Percentiles rank a stretch among this genome's conserved stretches.
Conservation (phyloP, 2,329 filamentous ascomycete genomes). For the Ophiostoma tasmaniense region DNA sequence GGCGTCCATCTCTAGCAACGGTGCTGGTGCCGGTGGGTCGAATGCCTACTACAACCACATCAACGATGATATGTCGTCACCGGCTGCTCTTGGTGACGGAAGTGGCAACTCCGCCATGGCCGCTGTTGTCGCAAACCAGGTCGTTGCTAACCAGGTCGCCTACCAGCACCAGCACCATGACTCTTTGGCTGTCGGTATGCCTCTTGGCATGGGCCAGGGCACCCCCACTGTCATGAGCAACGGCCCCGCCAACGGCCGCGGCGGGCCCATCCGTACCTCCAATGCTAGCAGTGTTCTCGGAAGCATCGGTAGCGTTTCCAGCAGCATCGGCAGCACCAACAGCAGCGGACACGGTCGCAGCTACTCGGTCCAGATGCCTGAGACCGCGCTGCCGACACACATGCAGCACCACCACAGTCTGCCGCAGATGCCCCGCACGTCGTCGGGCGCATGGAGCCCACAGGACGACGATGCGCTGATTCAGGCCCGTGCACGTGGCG, state of each 20-base stretch:
- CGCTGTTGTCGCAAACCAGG: background rate
- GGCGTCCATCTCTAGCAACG: background rate
- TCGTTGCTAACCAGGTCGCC: conserved; percentile 17
- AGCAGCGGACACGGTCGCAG: background rate
- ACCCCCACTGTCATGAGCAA: background rate
- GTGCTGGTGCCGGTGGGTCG: conserved; percentile 1
- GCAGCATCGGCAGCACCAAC: background rate
- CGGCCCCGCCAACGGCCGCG: background rate
- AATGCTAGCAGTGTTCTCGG: background rate
- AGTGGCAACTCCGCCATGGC: conserved; percentile 19
- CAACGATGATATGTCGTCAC: conserved; percentile 20
- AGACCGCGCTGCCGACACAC: background rate
- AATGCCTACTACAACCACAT: conserved; percentile 28
- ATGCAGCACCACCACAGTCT: conserved; percentile 18
- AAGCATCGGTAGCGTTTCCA: background rate
- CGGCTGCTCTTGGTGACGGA: conserved; percentile 13
- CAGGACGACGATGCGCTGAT: conserved; percentile 68
- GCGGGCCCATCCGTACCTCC: background rate
- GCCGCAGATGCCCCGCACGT: conserved; percentile 42
- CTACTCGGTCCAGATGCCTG: conserved; percentile 9
- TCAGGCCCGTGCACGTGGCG: conserved; percentile 59
- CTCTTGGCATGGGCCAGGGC: conserved; percentile 24
- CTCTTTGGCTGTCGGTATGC: conserved; percentile 28
- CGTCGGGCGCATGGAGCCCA: conserved; percentile 61
- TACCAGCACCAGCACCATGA: conserved; percentile 23